Percentiles rank a stretch among this genome's conserved stretches.
Evolutionary conservation across 2,329 filamentous ascomycete species (phyloP).

Genomic region (Penicillium sp.): DNA sequence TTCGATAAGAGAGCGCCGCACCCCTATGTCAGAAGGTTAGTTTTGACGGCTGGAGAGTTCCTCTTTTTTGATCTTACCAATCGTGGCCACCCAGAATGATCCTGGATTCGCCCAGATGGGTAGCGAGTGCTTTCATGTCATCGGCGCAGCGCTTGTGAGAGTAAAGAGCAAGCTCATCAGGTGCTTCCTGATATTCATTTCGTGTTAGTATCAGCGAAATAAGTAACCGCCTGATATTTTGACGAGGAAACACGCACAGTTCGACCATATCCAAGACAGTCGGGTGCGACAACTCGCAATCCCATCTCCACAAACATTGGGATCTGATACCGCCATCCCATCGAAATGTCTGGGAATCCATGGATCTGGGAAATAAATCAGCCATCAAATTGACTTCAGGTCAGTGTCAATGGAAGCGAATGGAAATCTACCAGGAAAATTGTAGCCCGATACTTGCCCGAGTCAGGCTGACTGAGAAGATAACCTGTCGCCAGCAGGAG

Average conservation of each 20-base stretch:
- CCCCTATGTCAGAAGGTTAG: conserved; percentile 47
- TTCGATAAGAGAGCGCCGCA: conserved; percentile 67
- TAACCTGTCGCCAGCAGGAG: conserved; percentile 39
- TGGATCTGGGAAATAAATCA: conserved; percentile 48
- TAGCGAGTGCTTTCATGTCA: conserved; percentile 68
- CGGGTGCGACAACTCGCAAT: conserved; percentile 73
- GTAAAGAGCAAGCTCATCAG: conserved; percentile 58
- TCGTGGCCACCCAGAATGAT: conserved; percentile 89
- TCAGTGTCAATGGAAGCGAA: neutral
- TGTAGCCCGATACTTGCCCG: conserved; percentile 43
- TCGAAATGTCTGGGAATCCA: conserved; percentile 75
- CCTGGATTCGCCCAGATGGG: conserved; percentile 47
- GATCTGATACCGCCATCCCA: conserved; percentile 88
- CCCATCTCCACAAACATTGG: conserved; percentile 66
- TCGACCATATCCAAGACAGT: conserved; percentile 79
- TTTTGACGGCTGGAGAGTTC: neutral
- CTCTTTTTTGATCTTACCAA: conserved; percentile 46
- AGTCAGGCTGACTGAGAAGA: conserved; percentile 45
- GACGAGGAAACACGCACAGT: conserved; percentile 46
- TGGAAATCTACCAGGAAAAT: conserved; percentile 46
- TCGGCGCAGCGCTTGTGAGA: conserved; percentile 64
- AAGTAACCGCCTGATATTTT: too few relatives aligned
- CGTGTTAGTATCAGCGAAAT: too few relatives aligned
- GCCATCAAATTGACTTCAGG: neutral
- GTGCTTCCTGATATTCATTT: conserved; percentile 48